Evolutionary conservation across 768 basidiomycete species (phyloP), one percentile per base, ranked within the genome.

Genomic region (Sarcodon aspratus): DNA sequence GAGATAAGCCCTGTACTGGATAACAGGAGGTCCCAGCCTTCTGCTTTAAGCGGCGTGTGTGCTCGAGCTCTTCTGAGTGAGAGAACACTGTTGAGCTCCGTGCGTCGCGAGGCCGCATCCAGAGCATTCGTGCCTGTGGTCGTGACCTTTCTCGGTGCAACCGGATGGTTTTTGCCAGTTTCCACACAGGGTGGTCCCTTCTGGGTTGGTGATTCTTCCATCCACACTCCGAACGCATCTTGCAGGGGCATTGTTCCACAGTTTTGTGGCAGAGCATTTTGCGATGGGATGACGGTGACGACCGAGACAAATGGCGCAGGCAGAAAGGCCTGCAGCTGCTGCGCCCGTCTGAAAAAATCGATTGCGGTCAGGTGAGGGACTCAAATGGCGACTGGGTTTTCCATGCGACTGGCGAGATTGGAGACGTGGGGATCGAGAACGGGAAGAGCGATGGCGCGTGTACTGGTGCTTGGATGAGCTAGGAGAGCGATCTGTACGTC

Each of bases 21-120:
- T 0, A 72, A 61, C 0, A 53, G 48, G 0, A 7, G 1, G 0
- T 62, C 45, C 73, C 73, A 75, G 0, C 46, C 57, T 0, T 58
- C 51, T 0, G 60, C 49, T 0, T 55, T 46, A 49, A 71, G 69
- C 0, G 68, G 70, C 0, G 68, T 67, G 40, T 52, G 42, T 0
- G 64, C 57, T 0, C 58, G 50, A 55, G 4, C 48, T 46, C 17
- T 53, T 60, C 65, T 64, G 59, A 11, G 59, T 62, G 45, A 48
- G 59, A 67, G 64, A 58, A 54, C 73, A 75, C 0, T 31, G 43
- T 36, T 66, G 58, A 57, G 74, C 71, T 31, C 73, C 65, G 44
- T 75, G 70, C 33, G 38, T 35, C 36, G 54, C 6, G 0, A 51
- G 45, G 33, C 68, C 65, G 45, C 73, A 73, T 1, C 73, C 71